These are phyloP conservation scores for Tetracladium setigerum DNA, from an alignment of 495 filamentous ascomycete species.

Conservation along the genomic window DNA sequence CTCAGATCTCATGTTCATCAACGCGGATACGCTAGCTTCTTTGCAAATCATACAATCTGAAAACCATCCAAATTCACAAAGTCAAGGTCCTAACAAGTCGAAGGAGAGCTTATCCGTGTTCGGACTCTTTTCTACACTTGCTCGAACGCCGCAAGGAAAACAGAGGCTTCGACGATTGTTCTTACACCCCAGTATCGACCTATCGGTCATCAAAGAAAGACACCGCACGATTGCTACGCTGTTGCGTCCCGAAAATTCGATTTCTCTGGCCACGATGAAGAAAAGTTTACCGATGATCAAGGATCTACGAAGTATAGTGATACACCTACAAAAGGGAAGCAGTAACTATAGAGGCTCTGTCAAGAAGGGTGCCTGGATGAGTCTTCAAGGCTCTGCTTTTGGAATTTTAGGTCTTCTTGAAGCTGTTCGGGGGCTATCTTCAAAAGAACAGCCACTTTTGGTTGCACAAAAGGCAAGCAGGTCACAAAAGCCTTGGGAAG, in stretches of 20 bases:
- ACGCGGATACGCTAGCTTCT: constrained; percentile 68
- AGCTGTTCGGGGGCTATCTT: constrained; percentile 51
- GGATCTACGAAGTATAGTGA: constrained; percentile 65
- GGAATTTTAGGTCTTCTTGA: constrained; percentile 64
- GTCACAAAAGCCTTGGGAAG: background rate
- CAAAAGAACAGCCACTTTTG: constrained; percentile 37
- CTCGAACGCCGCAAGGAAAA: constrained; percentile 78
- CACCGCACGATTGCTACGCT: constrained; percentile 63
- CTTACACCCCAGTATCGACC: constrained; percentile 66
- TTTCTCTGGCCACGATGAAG: constrained; percentile 45
- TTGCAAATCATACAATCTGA: constrained; percentile 85
- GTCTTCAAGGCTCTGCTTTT: constrained; percentile 40
- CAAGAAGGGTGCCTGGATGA: constrained; percentile 64
- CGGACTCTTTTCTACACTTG: constrained; percentile 71
- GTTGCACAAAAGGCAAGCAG: constrained; percentile 51
- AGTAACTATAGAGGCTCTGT: constrained; percentile 53
- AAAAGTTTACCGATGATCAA: constrained; percentile 66
- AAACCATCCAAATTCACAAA: constrained; percentile 76
- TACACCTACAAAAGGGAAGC: constrained; percentile 69
- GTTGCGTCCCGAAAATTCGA: constrained; percentile 60
- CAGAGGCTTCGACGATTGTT: constrained; percentile 73
- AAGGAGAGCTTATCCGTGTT: constrained; percentile 91
- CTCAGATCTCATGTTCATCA: constrained; percentile 76
- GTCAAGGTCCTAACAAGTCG: constrained; percentile 63
- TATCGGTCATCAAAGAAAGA: constrained; percentile 63